Base-by-base conservation (phyloP, 495 filamentous ascomycete genomes). In the Tetracladium setigerum region DNA sequence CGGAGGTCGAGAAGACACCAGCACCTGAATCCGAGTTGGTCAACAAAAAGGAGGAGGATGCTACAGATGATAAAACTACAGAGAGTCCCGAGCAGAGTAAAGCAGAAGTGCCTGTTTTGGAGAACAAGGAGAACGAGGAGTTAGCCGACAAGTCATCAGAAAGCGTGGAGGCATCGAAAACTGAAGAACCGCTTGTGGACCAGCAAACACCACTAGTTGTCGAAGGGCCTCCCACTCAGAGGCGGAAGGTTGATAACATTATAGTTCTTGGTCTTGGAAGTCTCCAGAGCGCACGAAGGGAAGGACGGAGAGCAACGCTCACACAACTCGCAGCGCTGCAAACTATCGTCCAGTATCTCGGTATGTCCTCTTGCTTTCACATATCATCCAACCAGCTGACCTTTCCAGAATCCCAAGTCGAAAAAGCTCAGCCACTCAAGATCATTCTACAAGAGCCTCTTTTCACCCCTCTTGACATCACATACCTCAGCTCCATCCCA, bases 381-480 rank as follows among this genome's bases (percentile, higher is more conserved):
- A 37, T 30, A 31, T 43, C 24, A 4, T 43, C n/a, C 9, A 32
- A 16, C 18, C 2, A 7, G 13, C 3, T 13, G n/a, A 18, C 12
- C 32, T 4, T 24, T 8, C 19, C 37, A 11, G 22, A 27, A 27
- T 3, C 22, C 7, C 22, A 27, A 27, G 22, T n/a, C 30, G 27
- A 37, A 64, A 64, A 59, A 30, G 50, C 46, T 2, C 15, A 59
- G 47, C 1, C 46, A 6, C 66, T 73, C 38, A 61, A 63, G 22
- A 65, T 76, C 40, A 62, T 77, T 50, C 74, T 82, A 17, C 86
- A 90, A 66, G 86, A 90, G 40, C 86, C 86, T 6, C 56, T 76
- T 52, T 88, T 87, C 65, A 87, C 78, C 43, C 36, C 60, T 7
- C 60, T 73, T 6, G 86, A 90, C 55, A 70, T 66, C 18, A 53